Evolutionary conservation across 83 land plant genomes (phyloP), one percentile per base, ranked within the genome.

Genomic region (Diphasiastrum complanatum): DNA sequence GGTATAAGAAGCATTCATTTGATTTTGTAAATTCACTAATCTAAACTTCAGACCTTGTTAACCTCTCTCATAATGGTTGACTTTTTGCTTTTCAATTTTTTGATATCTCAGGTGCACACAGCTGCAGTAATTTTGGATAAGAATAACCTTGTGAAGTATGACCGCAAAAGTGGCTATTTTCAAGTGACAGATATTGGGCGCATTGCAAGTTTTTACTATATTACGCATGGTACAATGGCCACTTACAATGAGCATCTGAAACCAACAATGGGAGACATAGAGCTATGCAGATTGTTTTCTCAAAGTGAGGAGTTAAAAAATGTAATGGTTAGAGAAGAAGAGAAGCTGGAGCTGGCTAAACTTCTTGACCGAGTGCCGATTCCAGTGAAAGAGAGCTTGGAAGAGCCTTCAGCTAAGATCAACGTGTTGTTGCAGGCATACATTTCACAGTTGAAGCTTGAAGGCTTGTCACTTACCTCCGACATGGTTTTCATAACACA

Each of bases 371-470:
- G 35, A 55, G 43, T 55, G 35, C 59, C 16, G 11, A 20, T 26
- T n/a, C n/a, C n/a, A 20, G n/a, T n/a, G n/a, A n/a, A n/a, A n/a
- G n/a, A n/a, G n/a, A n/a, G n/a, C n/a, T n/a, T n/a, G n/a, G n/a
- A n/a, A n/a, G n/a, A n/a, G n/a, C n/a, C n/a, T n/a, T n/a, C n/a
- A n/a, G n/a, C n/a, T n/a, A n/a, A n/a, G n/a, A n/a, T n/a, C n/a
- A n/a, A n/a, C n/a, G n/a, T n/a, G n/a, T n/a, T n/a, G n/a, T n/a
- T n/a, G n/a, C n/a, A n/a, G n/a, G n/a, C n/a, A n/a, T n/a, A n/a
- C n/a, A n/a, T n/a, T n/a, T n/a, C n/a, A n/a, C n/a, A 55, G 10
- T 30, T 55, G 38, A 55, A 55, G 59, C 59, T 55, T 55, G 59
- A 55, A 30, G 59, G 59, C 14, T 32, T 55, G 35, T 55, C 59